Percentiles rank a stretch among this genome's conserved stretches.
phyloP scores from a whole-genome alignment of 805 yeast genomes.

The Jamesozyma jinghongensis region DNA sequence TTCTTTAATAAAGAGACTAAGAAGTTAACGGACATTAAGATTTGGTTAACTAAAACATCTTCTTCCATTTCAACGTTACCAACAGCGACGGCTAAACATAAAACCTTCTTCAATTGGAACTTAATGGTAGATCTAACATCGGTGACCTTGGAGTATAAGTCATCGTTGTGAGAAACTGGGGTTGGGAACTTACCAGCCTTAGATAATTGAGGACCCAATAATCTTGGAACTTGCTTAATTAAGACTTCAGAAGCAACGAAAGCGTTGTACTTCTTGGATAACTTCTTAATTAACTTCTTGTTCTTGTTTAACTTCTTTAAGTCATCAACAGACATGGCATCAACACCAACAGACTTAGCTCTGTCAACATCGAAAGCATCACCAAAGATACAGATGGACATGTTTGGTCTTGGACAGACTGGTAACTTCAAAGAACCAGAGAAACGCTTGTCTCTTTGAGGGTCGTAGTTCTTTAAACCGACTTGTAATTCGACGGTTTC shows the following conservation, averaged over 20 bases:
- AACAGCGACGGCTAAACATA: conserved; percentile 98
- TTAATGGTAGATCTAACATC: conserved; percentile 99
- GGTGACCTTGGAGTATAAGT: conserved; percentile 86
- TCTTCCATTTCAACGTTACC: conserved; percentile 99
- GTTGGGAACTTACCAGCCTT: conserved; percentile 99
- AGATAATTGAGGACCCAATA: conserved; percentile 99
- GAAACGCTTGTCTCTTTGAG: conserved; percentile 99
- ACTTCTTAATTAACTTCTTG: conserved; percentile 99
- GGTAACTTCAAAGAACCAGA: conserved; percentile 98
- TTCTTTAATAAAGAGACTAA: conserved; percentile 98
- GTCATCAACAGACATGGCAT: conserved; percentile 99
- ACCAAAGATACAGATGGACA: conserved; percentile 99
- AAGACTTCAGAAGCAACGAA: conserved; percentile 98
- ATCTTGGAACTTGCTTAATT: conserved; percentile 99
- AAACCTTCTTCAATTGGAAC: conserved; percentile 99
- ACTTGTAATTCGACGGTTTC: conserved; percentile 99
- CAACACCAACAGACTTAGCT: conserved; percentile 98
- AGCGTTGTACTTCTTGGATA: conserved; percentile 99
- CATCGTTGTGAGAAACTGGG: conserved; percentile 99
- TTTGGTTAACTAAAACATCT: conserved; percentile 92
- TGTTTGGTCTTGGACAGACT: conserved; percentile 99
- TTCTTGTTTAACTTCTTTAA: conserved; percentile 99
- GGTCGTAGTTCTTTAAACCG: conserved; percentile 99
- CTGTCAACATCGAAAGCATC: conserved; percentile 99
- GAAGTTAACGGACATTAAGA: conserved; percentile 98